Base-by-base conservation (phyloP, 1,139 yeast species). In the Blastobotrys aristatus region DNA sequence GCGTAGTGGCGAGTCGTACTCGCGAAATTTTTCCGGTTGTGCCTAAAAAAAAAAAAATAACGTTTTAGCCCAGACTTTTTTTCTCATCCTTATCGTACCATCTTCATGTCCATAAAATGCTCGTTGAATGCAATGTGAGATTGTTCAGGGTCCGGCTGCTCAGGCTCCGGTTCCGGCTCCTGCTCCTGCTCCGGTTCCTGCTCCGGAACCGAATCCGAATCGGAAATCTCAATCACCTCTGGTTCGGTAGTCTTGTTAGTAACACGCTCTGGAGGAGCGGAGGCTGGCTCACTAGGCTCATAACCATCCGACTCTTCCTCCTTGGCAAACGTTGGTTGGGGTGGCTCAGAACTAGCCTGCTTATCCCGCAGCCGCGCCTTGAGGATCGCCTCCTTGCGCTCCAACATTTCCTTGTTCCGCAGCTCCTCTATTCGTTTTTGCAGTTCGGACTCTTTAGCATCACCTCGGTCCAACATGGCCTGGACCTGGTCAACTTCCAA, bases 1-100 rank as follows among this genome's bases (percentile, higher is more conserved):
- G 24, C 45, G 50, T 43, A 65, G 48, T 1, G 69, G 65, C 3
- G 67, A 64, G 11, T 50, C 50, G 43, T 62, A 64, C 13, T 56
- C 53, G 7, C 46, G 48, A 46, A 51, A 62, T 16, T 31, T 36
- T 21, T 31, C 32, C 4, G 57, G 52, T n/a, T 36, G 40, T 31
- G 47, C 57, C 60, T 56, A 33, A 13, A 14, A 14, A 32, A 17
- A 14, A 32, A 34, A 36, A 22, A n/a, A 8, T 6, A 10, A 7
- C n/a, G 24, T 35, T 29, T 40, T 27, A 16, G 40, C 17, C 14
- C 10, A n/a, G 26, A 4, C 4, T 16, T 18, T 34, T 6, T 20
- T 21, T 24, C 11, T 33, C 33, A 27, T 33, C 39, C 4, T 13
- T 27, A 17, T 37, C 54, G 40, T 48, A 50, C 54, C 50, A 51